Evolutionary conservation across 1,139 yeast species (phyloP), one percentile per base, ranked within the genome.

Genomic region (Pichia terricola): DNA sequence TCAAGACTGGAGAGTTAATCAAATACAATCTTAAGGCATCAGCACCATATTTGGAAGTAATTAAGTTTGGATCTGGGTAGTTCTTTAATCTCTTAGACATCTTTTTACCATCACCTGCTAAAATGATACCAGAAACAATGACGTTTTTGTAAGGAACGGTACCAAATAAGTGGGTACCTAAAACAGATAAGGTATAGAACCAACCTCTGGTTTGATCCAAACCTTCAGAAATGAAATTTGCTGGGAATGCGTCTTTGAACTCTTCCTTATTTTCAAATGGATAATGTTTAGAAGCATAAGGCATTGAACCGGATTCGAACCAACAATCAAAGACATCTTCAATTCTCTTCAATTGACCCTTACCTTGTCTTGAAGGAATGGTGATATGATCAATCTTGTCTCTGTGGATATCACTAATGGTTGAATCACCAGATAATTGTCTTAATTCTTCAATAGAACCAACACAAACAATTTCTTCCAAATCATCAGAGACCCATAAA

Each of bases 221-320:
- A 69, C 99, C 99, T 72, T 91, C 99, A 49, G 96, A 83, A 58
- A 91, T 94, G 67, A 91, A 91, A 66, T 94, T 91, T 36, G 96
- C 99, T 44, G 98, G 98, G 79, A 84, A 91, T 42, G 85, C 76
- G 47, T 75, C 64, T 44, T 71, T 60, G 68, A 91, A 89, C 45
- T 66, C 65, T 25, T 83, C 87, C 60, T 77, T 68, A 61, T 77
- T 77, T 68, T 89, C 97, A 64, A 91, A 91, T 55, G 99, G 99
- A 62, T 89, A 94, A 66, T 94, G 98, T 63, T 83, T 83, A 40
- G 95, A 83, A 44, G 97, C 97, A 57, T 84, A 94, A 51, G 99
- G 98, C 99, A 94, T 94, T 43, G 96, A 81, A 55, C 99, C 99
- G 32, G 96, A 87, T 71, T 94, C 98, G 61, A 91, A 94, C 99